Conservation (phyloP, 352 stramenopile genomes). For the Peronospora belbahrii region DNA sequence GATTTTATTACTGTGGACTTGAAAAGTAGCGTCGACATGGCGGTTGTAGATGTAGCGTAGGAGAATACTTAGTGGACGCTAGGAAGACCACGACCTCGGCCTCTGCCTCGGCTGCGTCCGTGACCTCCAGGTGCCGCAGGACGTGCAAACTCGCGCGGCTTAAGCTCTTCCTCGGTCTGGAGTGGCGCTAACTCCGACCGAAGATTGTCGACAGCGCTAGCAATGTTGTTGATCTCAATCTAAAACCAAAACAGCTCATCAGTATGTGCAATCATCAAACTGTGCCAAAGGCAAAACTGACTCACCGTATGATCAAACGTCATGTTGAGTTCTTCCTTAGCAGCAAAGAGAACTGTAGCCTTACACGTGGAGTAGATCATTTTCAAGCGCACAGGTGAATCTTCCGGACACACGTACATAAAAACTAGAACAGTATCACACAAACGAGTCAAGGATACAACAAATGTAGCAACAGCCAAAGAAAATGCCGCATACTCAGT, state of each 20-base stretch:
- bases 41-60: background rate
- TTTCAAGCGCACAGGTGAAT: constrained; percentile 77
- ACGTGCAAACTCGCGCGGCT: constrained; percentile 65
- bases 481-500: constrained; percentile 31
- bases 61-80: constrained; percentile 11
- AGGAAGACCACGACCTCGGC: constrained; percentile 27
- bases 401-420: constrained; percentile 87
- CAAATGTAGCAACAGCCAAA: no score
- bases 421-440: constrained; percentile 45
- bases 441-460: background rate
- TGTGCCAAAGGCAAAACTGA: background rate
- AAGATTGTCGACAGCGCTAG: constrained; percentile 56
- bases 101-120: constrained; percentile 37
- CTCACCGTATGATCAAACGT: constrained; percentile 63
- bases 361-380: constrained; percentile 90
- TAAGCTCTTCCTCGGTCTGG: constrained; percentile 56
- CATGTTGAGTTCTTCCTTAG: constrained; percentile 49
- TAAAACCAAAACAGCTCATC: constrained; percentile 9
- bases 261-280: background rate
- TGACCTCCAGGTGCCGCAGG: constrained; percentile 58
- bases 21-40: constrained; percentile 12
- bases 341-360: constrained; percentile 67
- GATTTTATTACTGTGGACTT: constrained; percentile 7
- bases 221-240: constrained; percentile 70
- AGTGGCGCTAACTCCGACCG: constrained; percentile 41